These are phyloP conservation scores for Penicillium paxilli DNA, from an alignment of 495 filamentous ascomycete genomes.

Conservation along the genomic window DNA sequence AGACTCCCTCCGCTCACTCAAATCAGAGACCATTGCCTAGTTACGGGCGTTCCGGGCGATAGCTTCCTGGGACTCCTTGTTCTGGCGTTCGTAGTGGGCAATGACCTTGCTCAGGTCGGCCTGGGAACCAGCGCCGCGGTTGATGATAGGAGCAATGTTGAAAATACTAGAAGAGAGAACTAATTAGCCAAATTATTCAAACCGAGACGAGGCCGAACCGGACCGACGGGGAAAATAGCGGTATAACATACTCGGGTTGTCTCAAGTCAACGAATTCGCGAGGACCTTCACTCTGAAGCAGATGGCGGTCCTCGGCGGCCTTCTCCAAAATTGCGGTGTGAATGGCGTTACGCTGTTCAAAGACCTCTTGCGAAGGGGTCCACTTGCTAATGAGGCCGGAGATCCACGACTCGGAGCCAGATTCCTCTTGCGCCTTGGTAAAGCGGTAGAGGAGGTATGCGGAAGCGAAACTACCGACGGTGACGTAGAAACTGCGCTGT, in stretches of 20 bases:
- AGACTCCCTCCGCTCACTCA: conserved; percentile 29
- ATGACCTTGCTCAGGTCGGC: conserved; percentile 61
- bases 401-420: conserved; percentile 52
- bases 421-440: conserved; percentile 44
- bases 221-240: neutral
- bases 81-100: conserved; percentile 61
- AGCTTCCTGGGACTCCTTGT: conserved; percentile 53
- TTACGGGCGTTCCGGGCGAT: conserved; percentile 42
- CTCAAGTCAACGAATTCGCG: conserved; percentile 52
- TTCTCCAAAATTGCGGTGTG: conserved; percentile 67
- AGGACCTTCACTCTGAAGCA: conserved; percentile 59
- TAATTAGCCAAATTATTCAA: neutral
- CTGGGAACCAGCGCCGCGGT: conserved; percentile 61
- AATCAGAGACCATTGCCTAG: conserved; percentile 44
- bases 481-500: conserved; percentile 67
- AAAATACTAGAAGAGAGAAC: conserved; percentile 27
- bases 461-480: conserved; percentile 58
- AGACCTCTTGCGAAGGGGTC: conserved; percentile 47
- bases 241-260: conserved; percentile 66
- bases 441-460: conserved; percentile 57
- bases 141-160: conserved; percentile 61
- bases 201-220: neutral
- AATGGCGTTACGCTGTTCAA: conserved; percentile 59
- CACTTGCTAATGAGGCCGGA: conserved; percentile 59
- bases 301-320: conserved; percentile 64